Percentiles rank a stretch among this genome's conserved stretches.
Evolutionary conservation across 805 yeast genomes (phyloP).

Genomic region (Cyberlindnera bimundalis): DNA sequence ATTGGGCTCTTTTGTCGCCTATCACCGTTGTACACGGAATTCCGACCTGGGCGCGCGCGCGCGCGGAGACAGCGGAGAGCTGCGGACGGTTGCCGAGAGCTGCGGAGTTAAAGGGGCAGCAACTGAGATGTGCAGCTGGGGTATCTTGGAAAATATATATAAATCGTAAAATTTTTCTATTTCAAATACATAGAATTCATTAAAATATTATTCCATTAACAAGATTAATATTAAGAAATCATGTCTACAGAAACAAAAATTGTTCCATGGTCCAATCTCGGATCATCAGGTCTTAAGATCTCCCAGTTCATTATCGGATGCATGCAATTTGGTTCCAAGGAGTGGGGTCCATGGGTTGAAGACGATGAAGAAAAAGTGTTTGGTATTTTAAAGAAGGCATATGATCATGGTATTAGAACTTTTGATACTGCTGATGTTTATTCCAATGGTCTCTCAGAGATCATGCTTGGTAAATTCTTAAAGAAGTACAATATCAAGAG

Average conservation of each 20-base stretch:
- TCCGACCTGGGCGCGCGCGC: too few species aligned
- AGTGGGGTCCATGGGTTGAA: constrained; percentile 42
- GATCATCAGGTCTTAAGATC: constrained; percentile 45
- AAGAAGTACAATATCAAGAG: constrained; percentile 48
- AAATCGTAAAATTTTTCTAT: too few species aligned
- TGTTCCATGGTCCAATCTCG: constrained; percentile 28
- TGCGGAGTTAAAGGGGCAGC: too few species aligned
- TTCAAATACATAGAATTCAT: too few species aligned
- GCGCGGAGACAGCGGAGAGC: too few species aligned
- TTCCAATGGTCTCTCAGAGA: constrained; percentile 46
- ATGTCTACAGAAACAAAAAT: neutral
- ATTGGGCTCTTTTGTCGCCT: too few species aligned
- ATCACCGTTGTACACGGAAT: too few species aligned
- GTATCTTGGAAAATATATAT: too few species aligned
- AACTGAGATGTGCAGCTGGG: too few species aligned
- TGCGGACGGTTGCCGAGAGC: too few species aligned
- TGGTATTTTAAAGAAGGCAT: constrained; percentile 41
- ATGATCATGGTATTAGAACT: constrained; percentile 44
- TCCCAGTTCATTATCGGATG: constrained; percentile 50
- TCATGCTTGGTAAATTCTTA: constrained; percentile 48
- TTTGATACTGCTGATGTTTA: constrained; percentile 50
- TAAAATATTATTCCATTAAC: too few species aligned
- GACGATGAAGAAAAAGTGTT: constrained; percentile 45
- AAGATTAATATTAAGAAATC: too few species aligned
- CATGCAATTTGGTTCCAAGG: constrained; percentile 38